Evolutionary conservation across 179 eudicot genomes (phyloP).

Genomic region (Drosera spatulata): DNA sequence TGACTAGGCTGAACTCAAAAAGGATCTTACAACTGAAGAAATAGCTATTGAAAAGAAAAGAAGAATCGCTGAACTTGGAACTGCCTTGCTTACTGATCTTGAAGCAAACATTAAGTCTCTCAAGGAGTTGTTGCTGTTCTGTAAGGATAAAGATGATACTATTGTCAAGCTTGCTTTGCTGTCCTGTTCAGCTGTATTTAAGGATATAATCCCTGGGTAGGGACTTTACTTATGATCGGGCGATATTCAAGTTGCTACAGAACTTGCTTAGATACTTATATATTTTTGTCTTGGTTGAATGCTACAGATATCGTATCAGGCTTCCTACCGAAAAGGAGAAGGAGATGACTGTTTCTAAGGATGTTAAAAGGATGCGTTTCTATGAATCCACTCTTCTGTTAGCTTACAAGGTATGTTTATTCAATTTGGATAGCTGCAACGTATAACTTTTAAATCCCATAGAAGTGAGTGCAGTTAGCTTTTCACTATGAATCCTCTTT

Average conservation of each 20-base stretch:
- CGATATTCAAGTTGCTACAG: not conserved
- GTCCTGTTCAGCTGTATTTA: constrained; percentile 75
- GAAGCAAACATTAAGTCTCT: constrained; percentile 64
- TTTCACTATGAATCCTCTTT: too few species aligned
- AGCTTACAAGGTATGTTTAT: constrained; percentile 63
- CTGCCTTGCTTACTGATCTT: constrained; percentile 67
- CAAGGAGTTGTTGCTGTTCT: constrained; percentile 68
- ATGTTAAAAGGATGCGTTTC: constrained; percentile 65
- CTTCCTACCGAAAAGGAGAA: constrained; percentile 91
- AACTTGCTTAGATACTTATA: not conserved
- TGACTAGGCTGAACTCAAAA: constrained; percentile 70
- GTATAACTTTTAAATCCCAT: not conserved
- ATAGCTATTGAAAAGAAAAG: constrained; percentile 46
- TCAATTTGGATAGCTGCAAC: not conserved
- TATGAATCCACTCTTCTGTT: constrained; percentile 74
- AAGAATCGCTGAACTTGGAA: constrained; percentile 84
- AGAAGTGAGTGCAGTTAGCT: not conserved
- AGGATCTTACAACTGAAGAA: constrained; percentile 70
- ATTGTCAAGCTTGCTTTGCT: constrained; percentile 53
- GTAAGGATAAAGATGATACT: constrained; percentile 50
- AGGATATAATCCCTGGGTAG: constrained; percentile 94
- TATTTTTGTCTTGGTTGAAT: constrained; percentile 6
- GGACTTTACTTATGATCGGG: not conserved
- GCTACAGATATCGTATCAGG: constrained; percentile 73
- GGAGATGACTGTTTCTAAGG: constrained; percentile 74